A percentile compares a stretch with the other conserved stretches of the same genome.
phyloP scores from a whole-genome alignment of 306 rosid species.

The Vicia faba region DNA sequence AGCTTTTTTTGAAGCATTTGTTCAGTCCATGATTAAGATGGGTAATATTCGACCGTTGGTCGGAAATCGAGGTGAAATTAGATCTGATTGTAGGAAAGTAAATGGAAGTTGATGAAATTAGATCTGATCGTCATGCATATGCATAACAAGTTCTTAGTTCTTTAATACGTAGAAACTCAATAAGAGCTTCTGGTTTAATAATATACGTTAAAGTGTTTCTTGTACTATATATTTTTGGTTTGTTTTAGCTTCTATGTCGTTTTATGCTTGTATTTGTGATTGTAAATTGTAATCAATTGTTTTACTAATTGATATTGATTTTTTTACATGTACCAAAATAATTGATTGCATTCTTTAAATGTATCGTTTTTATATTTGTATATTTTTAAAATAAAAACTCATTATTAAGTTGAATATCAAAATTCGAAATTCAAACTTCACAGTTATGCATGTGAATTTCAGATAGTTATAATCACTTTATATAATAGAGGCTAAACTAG shows the following conservation, averaged over 20 bases:
- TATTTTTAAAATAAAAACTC: no score
- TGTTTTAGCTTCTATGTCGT: background rate
- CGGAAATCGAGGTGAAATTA: slow-evolving; percentile 63
- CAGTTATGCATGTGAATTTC: no score
- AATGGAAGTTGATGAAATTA: slow-evolving; percentile 49
- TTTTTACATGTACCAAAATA: no score
- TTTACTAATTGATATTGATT: no score
- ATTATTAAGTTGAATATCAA: no score
- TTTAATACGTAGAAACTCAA: background rate
- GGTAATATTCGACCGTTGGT: slow-evolving; percentile 65
- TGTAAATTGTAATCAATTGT: no score
- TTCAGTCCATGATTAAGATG: slow-evolving; percentile 74
- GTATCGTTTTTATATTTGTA: no score
- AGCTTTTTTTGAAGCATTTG: slow-evolving; percentile 68
- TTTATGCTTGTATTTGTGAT: background rate
- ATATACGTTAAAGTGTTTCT: background rate
- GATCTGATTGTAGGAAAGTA: slow-evolving; percentile 60
- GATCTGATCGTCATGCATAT: background rate
- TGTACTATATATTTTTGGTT: background rate
- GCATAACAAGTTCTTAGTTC: background rate
- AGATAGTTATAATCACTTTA: no score
- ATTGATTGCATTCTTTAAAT: no score
- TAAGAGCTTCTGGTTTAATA: background rate
- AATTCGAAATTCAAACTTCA: no score
- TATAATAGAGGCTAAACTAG: no score